Conservation (phyloP, 129 eudicot genomes). For the Helianthus tuberosus region DNA sequence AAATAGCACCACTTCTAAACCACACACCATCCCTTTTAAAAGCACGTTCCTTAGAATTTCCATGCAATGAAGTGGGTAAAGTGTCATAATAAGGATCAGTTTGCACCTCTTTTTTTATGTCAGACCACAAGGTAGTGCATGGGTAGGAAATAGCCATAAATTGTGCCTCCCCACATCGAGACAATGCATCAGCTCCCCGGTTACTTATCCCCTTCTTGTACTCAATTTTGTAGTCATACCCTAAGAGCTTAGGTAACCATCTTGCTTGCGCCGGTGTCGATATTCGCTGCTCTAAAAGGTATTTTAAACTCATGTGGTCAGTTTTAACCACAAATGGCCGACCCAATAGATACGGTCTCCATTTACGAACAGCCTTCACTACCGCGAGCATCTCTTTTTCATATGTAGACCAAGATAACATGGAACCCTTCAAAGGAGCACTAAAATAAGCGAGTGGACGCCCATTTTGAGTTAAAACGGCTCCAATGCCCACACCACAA, state of each 20-base stretch:
- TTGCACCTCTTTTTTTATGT: not conserved
- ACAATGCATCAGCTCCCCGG: conserved; percentile 14
- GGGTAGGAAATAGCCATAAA: not conserved
- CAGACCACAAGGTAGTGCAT: not conserved
- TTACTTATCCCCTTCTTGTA: conserved; percentile 12
- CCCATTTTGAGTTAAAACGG: not conserved
- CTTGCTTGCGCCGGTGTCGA: not conserved
- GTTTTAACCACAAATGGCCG: not conserved
- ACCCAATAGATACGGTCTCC: not conserved
- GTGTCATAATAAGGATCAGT: not conserved
- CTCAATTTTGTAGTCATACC: not conserved
- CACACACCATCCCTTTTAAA: not conserved
- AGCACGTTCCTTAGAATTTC: not conserved
- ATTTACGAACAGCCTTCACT: not conserved
- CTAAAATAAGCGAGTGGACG: not conserved
- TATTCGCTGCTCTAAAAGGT: not conserved
- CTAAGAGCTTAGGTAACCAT: conserved; percentile 13
- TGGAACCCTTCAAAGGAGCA: not conserved
- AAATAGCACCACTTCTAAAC: not conserved
- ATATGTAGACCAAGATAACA: conserved; percentile 3
- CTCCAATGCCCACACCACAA: conserved; percentile 5
- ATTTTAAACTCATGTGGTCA: not conserved
- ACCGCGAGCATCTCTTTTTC: conserved; percentile 6
- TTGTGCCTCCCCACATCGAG: not conserved
- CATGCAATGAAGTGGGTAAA: not conserved